A percentile compares a stretch with the other conserved stretches of the same genome.
These are phyloP conservation scores for Anisodus acutangulus DNA, from an alignment of 257 asterid genomes.

Conservation along the genomic window DNA sequence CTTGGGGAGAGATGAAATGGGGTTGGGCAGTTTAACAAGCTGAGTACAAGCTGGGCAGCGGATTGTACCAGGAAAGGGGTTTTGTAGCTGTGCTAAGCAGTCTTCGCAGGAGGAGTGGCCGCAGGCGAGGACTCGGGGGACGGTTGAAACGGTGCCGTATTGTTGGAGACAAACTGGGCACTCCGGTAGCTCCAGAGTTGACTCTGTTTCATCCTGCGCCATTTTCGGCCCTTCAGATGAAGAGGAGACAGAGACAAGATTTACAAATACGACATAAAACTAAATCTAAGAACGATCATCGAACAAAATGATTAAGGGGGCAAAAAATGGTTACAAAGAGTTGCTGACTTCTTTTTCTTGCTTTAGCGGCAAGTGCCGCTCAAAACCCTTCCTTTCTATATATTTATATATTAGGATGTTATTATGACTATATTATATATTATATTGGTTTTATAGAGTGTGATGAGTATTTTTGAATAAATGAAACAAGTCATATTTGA, in stretches of 20 bases:
- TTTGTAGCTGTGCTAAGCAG: slow-evolving; percentile 74
- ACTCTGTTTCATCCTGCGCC: slow-evolving; percentile 19
- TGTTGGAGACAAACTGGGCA: slow-evolving; percentile 85
- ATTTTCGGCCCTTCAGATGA: not conserved
- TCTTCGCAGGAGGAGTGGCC: slow-evolving; percentile 88
- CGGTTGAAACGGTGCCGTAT: slow-evolving; percentile 55
- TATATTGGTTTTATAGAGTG: too few relatives aligned
- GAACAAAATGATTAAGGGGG: not conserved
- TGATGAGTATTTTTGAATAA: too few relatives aligned
- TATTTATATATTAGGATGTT: too few relatives aligned
- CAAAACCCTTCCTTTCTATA: too few relatives aligned
- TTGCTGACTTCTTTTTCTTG: not conserved
- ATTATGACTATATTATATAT: too few relatives aligned
- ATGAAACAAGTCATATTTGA: too few relatives aligned
- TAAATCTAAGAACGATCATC: not conserved
- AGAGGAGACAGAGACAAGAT: not conserved
- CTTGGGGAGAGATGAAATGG: slow-evolving; percentile 74
- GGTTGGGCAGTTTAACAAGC: slow-evolving; percentile 61
- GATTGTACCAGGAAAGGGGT: slow-evolving; percentile 69
- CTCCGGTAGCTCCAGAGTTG: slow-evolving; percentile 76
- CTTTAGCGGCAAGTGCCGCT: not conserved
- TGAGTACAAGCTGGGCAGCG: slow-evolving; percentile 87
- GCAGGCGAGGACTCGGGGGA: slow-evolving; percentile 89
- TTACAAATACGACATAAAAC: not conserved
- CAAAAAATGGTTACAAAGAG: not conserved